Base-by-base conservation (phyloP, 164 flowering plant species). In the Paratinospora sagittata region DNA sequence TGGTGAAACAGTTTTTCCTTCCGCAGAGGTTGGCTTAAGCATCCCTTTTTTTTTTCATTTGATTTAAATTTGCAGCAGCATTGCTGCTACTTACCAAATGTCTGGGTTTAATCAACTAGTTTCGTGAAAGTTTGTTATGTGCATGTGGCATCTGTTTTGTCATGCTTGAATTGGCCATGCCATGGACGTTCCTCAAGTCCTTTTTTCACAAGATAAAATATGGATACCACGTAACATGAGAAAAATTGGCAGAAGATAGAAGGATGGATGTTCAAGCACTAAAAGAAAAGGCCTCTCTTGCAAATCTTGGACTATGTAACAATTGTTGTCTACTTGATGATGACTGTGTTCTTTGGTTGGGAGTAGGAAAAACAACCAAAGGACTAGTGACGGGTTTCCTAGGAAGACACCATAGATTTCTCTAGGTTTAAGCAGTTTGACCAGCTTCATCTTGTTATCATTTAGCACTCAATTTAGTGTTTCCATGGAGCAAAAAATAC, bases 1-100 rank as follows among this genome's bases (percentile, higher is more conserved):
- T 66, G 97, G 99, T 67, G 99, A 96, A 81, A 96, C 99, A 26
- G 96, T 96, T 30, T 96, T 96, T 74, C 99, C 99, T 21, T 10
- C 61, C 1, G 96, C 98, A 26, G 92, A 90, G 99, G 99, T 93
- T 77, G 78, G 91, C 83, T 74, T 75, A 66, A 55, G 30, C 70
- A 24, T n/a, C 30, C n/a, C 41, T n/a, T 12, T 67, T 17, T 39
- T 19, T 21, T 67, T 67, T 3, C 26, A 7, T 45, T 2, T 49
- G 47, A 45, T 62, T 64, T n/a, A 11, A 17, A 34, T 30, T 30
- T 63, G 45, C 11, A 27, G n/a, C 1, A 27, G 65, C 24, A 8
- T 23, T 23, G 14, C 17, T 9, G 47, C 9, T 55, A 3, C 47
- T 14, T 14, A 9, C 61, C 61, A 19, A n/a, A 19, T n/a, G 61